Evolutionary conservation across 2,329 filamentous ascomycete genomes (phyloP).

Genomic region (Eutypa lata): DNA sequence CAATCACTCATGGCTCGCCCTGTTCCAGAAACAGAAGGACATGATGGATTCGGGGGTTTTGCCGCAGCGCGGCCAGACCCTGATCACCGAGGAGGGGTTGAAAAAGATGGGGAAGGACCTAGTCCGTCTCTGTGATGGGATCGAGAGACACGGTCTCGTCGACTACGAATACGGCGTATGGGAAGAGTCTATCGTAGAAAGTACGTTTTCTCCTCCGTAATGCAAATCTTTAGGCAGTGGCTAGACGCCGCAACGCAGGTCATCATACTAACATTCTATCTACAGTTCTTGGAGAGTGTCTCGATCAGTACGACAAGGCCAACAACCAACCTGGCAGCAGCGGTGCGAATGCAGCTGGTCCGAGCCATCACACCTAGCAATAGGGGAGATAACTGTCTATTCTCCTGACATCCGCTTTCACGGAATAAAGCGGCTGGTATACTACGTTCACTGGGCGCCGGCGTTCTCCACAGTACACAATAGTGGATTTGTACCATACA

Average conservation of each 20-base stretch:
- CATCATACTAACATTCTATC: neutral
- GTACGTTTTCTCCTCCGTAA: constrained; percentile 50
- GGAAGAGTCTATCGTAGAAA: constrained; percentile 84
- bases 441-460: constrained; percentile 1
- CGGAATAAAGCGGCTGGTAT: neutral
- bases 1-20: constrained; percentile 84
- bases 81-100: constrained; percentile 67
- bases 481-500: constrained; percentile 19
- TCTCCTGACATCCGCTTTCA: neutral
- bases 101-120: constrained; percentile 80
- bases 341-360: constrained; percentile 18
- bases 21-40: constrained; percentile 82
- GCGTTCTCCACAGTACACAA: constrained; percentile 6
- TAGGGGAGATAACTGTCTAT: constrained; percentile 4
- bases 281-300: constrained; percentile 32
- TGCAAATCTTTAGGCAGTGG: neutral
- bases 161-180: constrained; percentile 97
- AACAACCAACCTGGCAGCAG: constrained; percentile 32
- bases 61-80: constrained; percentile 53
- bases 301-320: constrained; percentile 45
- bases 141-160: constrained; percentile 89
- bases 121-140: constrained; percentile 75
- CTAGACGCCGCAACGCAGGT: neutral
- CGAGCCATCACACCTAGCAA: constrained; percentile 15
- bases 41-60: constrained; percentile 60